Evolutionary conservation across 1,284 basidiomycete genomes (phyloP), one percentile per base, ranked within the genome.

Genomic region (Tetrapyrgos nigripes): DNA sequence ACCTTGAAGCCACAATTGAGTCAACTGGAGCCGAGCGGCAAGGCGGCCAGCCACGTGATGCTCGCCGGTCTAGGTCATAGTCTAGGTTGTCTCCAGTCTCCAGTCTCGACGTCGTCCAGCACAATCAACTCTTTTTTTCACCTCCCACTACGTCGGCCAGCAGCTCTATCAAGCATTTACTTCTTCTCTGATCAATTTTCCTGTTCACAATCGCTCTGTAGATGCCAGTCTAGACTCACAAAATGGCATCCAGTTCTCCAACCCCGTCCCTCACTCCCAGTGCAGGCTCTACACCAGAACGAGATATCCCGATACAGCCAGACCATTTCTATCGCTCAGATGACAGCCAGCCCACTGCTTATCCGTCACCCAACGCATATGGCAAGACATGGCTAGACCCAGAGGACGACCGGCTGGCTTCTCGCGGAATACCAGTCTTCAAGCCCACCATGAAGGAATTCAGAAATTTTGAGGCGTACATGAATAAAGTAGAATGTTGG

Each of bases 371-470:
- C 24, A 44, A 50, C 13, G 13, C 85, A 2, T 80, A 84, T 61
- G 85, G 83, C 45, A 81, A 82, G 62, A 77, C 79, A 44, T 91
- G 86, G 83, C 79, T 92, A 50, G 85, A 84, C 71, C 94, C 94
- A 14, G 83, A 85, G 47, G 92, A 95, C 69, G 94, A 96, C 78
- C 91, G 88, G 11, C 72, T 87, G n/a, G 93, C 93, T 0, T 82
- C 87, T 66, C 87, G 92, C 54, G 96, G 96, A 43, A 96, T 97
- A 49, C 96, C 96, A 14, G 93, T 98, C 14, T 98, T 98, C 83
- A 91, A 88, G 69, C 96, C 96, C 4, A 88, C 91, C 1, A 88
- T 95, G 84, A 88, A 90, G 53, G 92, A 96, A 66, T 97, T 96
- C 66, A 69, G 81, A 66, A 92, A 97, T 70, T 97, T 97, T 71